A percentile compares a stretch with the other conserved stretches of the same genome.
Evolutionary conservation across 129 eudicot species (phyloP).

Genomic region (Escallonia herrerae): DNA sequence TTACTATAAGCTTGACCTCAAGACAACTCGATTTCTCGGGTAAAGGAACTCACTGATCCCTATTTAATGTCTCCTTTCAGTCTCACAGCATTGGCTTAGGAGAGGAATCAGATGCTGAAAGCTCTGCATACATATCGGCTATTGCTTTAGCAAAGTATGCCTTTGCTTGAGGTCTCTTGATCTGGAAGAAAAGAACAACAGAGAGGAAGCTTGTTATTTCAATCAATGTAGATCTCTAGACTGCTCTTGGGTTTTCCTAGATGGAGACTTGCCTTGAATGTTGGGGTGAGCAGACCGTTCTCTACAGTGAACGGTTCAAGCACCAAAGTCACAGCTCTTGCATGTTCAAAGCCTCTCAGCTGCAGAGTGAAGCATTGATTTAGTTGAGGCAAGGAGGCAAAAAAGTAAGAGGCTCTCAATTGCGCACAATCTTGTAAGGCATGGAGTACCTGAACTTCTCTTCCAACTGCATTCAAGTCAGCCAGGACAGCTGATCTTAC

Average conservation of each 20-base stretch:
- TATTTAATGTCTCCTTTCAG: neutral
- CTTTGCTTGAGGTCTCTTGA: slow-evolving; percentile 77
- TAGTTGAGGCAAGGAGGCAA: neutral
- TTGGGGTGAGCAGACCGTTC: slow-evolving; percentile 82
- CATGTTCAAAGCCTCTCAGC: slow-evolving; percentile 82
- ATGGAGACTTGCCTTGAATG: slow-evolving; percentile 47
- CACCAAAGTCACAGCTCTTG: slow-evolving; percentile 59
- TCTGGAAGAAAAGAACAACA: slow-evolving; percentile 24
- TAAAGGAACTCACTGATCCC: neutral
- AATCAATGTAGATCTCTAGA: no score
- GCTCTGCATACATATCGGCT: slow-evolving; percentile 54
- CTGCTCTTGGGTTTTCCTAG: neutral
- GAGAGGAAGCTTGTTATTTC: neutral
- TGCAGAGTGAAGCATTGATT: slow-evolving; percentile 17
- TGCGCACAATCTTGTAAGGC: neutral
- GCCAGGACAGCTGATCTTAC: slow-evolving; percentile 56
- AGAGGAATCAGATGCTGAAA: slow-evolving; percentile 40
- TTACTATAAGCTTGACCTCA: neutral
- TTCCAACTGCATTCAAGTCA: slow-evolving; percentile 71
- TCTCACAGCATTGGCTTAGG: slow-evolving; percentile 19
- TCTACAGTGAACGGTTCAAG: slow-evolving; percentile 79
- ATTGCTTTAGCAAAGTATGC: slow-evolving; percentile 61
- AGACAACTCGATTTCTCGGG: neutral
- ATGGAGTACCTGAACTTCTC: slow-evolving; percentile 53
- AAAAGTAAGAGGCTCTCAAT: neutral